Base-by-base conservation (phyloP, 441 rosid species). In the Arabidopsis lyrata region DNA sequence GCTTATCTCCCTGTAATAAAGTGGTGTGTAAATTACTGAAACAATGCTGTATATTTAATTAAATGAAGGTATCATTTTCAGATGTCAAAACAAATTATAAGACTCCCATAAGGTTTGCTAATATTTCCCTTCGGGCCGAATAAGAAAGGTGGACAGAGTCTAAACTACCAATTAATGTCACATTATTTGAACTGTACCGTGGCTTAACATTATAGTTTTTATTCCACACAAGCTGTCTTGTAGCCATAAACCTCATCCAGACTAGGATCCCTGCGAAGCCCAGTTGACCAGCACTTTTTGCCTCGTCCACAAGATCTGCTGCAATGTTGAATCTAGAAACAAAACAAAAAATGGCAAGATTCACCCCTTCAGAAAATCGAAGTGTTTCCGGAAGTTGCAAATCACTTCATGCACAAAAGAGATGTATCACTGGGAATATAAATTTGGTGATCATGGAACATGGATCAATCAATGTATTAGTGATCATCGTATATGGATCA, bases 181-280 rank as follows among this genome's bases (percentile, higher is more conserved):
- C 70, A 72, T 38, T 72, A 36, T 50, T 44, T 72, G 2, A 77
- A 64, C 48, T 36, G 60, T 87, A 96, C 99, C 99, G 88, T 74
- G 99, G 99, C 84, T 96, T 96, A 81, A 96, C 99, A 70, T 96
- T 96, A 83, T 96, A 96, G 85, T 93, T 91, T 83, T 93, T 96
- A 82, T 96, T 96, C 99, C 99, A 96, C 82, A 89, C 86, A 61
- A 96, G 97, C 83, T 93, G 99, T 78, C 99, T 87, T 36, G 94
- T 88, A 63, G 99, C 97, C 99, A 96, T 96, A 84, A 93, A 96
- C 85, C 99, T 88, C 97, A 93, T 91, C 99, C 99, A 96, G 70
- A 91, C 99, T 78, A 96, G 85, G 79, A 96, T 85, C 75, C 91
- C 99, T n/a, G 97, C 93, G 55, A 96, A 77, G 66, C 97, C 98